These are phyloP conservation scores for Cladosporium colombiae DNA, from an alignment of 2,329 filamentous ascomycete species.

Conservation along the genomic window DNA sequence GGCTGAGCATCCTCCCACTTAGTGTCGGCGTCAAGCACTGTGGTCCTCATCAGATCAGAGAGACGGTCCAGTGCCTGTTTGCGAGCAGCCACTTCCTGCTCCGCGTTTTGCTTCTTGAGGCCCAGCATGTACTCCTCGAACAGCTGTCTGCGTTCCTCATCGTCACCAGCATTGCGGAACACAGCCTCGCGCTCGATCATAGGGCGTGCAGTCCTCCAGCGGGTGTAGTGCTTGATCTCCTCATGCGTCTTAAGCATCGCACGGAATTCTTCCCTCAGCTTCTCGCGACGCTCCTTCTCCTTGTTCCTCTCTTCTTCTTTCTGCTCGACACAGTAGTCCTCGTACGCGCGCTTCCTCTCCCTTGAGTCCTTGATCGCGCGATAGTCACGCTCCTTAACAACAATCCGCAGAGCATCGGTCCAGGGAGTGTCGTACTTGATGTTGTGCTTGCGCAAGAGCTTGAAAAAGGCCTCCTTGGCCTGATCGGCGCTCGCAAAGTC, in stretches of 20 bases:
- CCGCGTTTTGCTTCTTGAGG: slow-evolving; percentile 76
- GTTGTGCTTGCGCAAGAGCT: slow-evolving; percentile 79
- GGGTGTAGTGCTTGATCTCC: slow-evolving; percentile 94
- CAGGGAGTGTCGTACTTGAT: slow-evolving; percentile 91
- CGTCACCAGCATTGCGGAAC: slow-evolving; percentile 85
- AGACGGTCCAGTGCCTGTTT: slow-evolving; percentile 85
- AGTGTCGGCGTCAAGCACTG: slow-evolving; percentile 89
- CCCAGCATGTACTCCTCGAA: slow-evolving; percentile 92
- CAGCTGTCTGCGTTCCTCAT: slow-evolving; percentile 81
- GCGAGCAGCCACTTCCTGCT: slow-evolving; percentile 70
- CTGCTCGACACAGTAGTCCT: slow-evolving; percentile 91
- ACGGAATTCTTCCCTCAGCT: slow-evolving; percentile 89
- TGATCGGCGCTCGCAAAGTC: slow-evolving; percentile 81
- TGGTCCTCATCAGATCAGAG: slow-evolving; percentile 71
- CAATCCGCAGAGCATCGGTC: slow-evolving; percentile 82
- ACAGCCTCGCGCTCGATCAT: slow-evolving; percentile 95
- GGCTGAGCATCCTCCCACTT: slow-evolving; percentile 89
- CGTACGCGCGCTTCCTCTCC: slow-evolving; percentile 86
- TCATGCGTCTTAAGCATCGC: slow-evolving; percentile 95
- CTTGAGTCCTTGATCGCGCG: slow-evolving; percentile 89
- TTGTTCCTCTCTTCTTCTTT: slow-evolving; percentile 90
- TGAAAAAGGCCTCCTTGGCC: slow-evolving; percentile 89
- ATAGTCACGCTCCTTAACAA: slow-evolving; percentile 89
- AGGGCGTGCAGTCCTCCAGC: slow-evolving; percentile 92
- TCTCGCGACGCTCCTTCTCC: slow-evolving; percentile 87